Evolutionary conservation across 805 yeast species (phyloP).

Genomic region (Sugiyamaella chiloensis): DNA sequence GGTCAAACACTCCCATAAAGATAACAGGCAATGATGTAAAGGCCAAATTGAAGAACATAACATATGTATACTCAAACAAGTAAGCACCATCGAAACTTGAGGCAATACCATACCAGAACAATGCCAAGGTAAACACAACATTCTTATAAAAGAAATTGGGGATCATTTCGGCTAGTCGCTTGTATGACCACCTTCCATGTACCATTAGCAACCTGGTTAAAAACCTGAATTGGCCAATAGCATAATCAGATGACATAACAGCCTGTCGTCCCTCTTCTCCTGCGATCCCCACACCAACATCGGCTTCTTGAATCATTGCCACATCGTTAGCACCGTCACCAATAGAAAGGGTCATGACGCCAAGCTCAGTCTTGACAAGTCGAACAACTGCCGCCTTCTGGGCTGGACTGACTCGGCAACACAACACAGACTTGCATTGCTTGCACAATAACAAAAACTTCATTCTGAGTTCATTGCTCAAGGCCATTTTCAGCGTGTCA

Average conservation of each 20-base stretch:
- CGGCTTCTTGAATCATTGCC: conserved; percentile 85
- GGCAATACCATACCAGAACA: conserved; percentile 76
- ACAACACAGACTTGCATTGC: conserved; percentile 71
- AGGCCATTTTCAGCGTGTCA: conserved; percentile 54
- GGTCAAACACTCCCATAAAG: conserved; percentile 69
- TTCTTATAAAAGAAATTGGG: conserved; percentile 81
- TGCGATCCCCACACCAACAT: conserved; percentile 82
- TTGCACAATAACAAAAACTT: conserved; percentile 71
- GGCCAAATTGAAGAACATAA: conserved; percentile 78
- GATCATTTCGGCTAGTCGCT: conserved; percentile 72
- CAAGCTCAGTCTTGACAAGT: conserved; percentile 60
- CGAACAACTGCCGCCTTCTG: conserved; percentile 76
- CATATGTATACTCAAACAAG: conserved; percentile 71
- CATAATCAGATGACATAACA: conserved; percentile 82
- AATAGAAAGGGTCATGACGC: conserved; percentile 76
- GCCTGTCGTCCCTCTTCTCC: conserved; percentile 89
- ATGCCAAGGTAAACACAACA: conserved; percentile 66
- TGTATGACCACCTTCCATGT: conserved; percentile 82
- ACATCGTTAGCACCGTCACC: conserved; percentile 90
- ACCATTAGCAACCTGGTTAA: conserved; percentile 63
- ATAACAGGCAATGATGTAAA: conserved; percentile 80
- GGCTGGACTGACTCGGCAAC: conserved; percentile 84
- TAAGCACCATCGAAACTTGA: conserved; percentile 72
- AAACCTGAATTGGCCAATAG: conserved; percentile 74
- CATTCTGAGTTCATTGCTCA: conserved; percentile 43